Evolutionary conservation across 2,329 filamentous ascomycete genomes (phyloP), one percentile per base, ranked within the genome.

Genomic region (Ceratocystis eucalypticola): DNA sequence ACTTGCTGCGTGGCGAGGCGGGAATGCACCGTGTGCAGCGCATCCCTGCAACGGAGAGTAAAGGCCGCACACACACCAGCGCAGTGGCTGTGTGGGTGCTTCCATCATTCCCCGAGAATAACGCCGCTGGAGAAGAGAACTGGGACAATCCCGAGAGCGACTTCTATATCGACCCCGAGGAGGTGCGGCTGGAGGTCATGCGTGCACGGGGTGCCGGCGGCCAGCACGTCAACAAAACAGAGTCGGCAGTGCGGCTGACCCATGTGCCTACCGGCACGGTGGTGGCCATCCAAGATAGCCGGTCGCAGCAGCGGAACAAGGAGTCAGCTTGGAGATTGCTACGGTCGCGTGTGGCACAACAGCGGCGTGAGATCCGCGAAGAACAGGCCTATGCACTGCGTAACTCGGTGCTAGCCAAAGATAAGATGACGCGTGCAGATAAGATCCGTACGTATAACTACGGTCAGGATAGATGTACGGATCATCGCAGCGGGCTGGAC

Each of bases 201-300:
- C 84, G 92, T 17, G 91, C 94, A 0, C 81, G 90, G 59, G 94
- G 94, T 68, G 93, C 94, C 0, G 94, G 94, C 41, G 94, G 94
- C 0, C 94, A 99, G 78, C 94, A 99, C 76, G 94, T 99, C 74
- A 99, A 99, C 78, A 96, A 93, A 75, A 99, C 94, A 0, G 94
- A 99, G 77, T 96, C 91, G 37, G 94, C 94, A 2, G 89, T 99
- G 69, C 87, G 94, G 8, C 80, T 99, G 72, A 97, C 92, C 1
- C 94, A 99, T 77, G 76, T 88, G 5, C 94, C 94, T 1, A 96
- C 91, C 0, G 89, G 88, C 57, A 94, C 86, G 0, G 84, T 89
- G 1, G 92, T 97, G 15, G 87, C 87, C 12, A 96, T 97, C 82
- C 94, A 99, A 75, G 94, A 99, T 74, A 87, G 86, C 65, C 84